Evolutionary conservation across 495 filamentous ascomycete species (phyloP), one percentile per base, ranked within the genome.

Genomic region (Aspergillus carlsbadensis): DNA sequence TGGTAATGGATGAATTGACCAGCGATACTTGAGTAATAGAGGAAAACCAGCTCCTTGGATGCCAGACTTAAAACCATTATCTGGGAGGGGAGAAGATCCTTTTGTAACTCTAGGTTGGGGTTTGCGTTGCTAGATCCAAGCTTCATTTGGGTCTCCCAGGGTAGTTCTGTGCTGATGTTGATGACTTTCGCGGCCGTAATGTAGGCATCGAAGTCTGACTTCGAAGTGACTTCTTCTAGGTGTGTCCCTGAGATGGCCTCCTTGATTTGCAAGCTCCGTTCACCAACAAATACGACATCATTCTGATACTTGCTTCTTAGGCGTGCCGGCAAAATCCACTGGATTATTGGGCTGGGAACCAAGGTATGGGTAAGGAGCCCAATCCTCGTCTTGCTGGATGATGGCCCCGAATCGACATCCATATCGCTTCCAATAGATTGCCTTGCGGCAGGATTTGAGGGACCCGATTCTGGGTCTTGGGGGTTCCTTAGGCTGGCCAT

Each of bases 251-350:
- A 70, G 67, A 63, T 88, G 71, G 71, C 84, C 60, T 87, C 75
- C 60, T 77, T 86, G 58, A 98, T 82, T 46, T 90, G 82, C 39
- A 78, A 39, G 13, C 61, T 65, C 70, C 86, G 68, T 69, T 91
- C 88, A 35, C 89, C 85, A 43, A 98, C 81, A 58, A 97, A 92
- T n/a, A 92, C 86, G 58, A 97, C 88, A 77, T 98, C 92, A 51
- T 96, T 92, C 52, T 84, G 79, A 8, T 80, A 65, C 44, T 76
- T 72, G 53, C 83, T 83, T 40, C 91, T 78, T 47, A 98, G 78
- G 55, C 87, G 82, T 8, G 87, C 90, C 10, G 93, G 92, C 11
- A 96, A 70, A 35, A 97, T 89, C 70, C 82, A 87, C 62, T 89
- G 87, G 56, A 90, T 81, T 20, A 87, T 76, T 1, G 90, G 86